Evolutionary conservation across 208 protist species (phyloP).

Genomic region (Acanthamoeba rhysodes): DNA sequence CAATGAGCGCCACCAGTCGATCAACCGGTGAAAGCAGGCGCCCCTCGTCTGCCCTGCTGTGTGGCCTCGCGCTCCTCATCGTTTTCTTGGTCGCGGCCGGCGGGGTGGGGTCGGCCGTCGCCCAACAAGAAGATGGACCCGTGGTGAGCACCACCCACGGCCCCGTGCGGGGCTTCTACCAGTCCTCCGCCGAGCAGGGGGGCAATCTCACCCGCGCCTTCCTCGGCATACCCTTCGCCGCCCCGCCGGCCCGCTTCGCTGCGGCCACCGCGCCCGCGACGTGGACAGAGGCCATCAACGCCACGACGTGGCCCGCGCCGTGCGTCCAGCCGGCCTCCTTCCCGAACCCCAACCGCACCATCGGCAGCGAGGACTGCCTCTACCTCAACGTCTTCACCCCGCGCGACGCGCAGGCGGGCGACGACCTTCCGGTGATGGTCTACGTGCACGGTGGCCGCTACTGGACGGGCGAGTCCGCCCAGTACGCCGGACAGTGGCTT

Average conservation of each 20-base stretch:
- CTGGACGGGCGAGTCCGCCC: constrained; percentile 37
- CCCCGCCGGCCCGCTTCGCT: neutral
- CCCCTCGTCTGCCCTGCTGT: too few species aligned
- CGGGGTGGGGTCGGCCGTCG: too few species aligned
- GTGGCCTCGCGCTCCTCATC: too few species aligned
- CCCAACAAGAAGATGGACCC: neutral
- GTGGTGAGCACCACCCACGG: constrained; percentile 21
- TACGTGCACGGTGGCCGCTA: constrained; percentile 31
- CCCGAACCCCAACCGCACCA: neutral
- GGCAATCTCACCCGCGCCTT: constrained; percentile 14
- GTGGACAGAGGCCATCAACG: constrained; percentile 41
- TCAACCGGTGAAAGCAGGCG: too few species aligned
- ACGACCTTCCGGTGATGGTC: neutral
- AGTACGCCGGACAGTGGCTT: neutral
- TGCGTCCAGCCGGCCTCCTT: neutral
- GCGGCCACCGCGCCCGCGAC: neutral
- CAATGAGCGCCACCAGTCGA: too few species aligned
- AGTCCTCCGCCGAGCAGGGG: neutral
- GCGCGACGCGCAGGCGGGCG: neutral
- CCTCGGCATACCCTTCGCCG: constrained; percentile 54
- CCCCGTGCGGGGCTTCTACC: constrained; percentile 31
- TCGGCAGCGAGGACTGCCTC: constrained; percentile 22
- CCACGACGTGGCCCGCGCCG: neutral
- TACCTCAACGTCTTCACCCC: constrained; percentile 63
- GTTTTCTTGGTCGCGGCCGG: too few species aligned